Base-by-base conservation (phyloP, 1,139 yeast species). In the Kodamaea arcana region DNA sequence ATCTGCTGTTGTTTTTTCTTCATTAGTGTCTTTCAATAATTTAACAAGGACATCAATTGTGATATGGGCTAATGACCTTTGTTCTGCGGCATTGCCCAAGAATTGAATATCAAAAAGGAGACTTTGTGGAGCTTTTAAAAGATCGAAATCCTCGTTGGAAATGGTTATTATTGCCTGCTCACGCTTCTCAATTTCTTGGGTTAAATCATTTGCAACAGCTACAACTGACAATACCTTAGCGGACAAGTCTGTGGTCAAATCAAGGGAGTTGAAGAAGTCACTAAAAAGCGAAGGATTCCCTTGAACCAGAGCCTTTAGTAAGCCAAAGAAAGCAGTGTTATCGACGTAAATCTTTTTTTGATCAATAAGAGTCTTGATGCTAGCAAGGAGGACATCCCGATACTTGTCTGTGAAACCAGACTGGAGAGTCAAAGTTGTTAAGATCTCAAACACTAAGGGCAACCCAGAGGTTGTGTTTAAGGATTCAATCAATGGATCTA, bases 41-140 rank as follows among this genome's bases (percentile, higher is more conserved):
- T 32, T 23, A 14, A 45, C 28, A n/a, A 44, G 32, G 22, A 36
- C 27, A 2, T 26, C 31, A 3, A 39, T 25, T 9, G 24, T 34
- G 6, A 46, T 27, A 12, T 34, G 16, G 2, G 26, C 22, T 29
- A 46, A 37, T 6, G 33, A 14, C 29, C 29, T 11, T 35, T 34
- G 17, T 33, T 62, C 59, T 4, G 73, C 72, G 13, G 74, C 60
- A 39, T 66, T 65, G 3, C 80, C 82, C 33, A 78, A 52, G 31
- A 69, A 73, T 36, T 50, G 69, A 39, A 60, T 59, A 35, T 50
- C 54, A 39, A 62, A 65, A 10, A 59, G 44, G 16, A 61, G 41
- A 12, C 45, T 40, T 14, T 48, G 45, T 12, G 38, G 36, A 11
- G 43, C 37, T n/a, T 35, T 37, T 15, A 42, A 40, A 6, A 24